Evolutionary conservation across 306 rosid species (phyloP).

Genomic region (Acacia melanoxylon): DNA sequence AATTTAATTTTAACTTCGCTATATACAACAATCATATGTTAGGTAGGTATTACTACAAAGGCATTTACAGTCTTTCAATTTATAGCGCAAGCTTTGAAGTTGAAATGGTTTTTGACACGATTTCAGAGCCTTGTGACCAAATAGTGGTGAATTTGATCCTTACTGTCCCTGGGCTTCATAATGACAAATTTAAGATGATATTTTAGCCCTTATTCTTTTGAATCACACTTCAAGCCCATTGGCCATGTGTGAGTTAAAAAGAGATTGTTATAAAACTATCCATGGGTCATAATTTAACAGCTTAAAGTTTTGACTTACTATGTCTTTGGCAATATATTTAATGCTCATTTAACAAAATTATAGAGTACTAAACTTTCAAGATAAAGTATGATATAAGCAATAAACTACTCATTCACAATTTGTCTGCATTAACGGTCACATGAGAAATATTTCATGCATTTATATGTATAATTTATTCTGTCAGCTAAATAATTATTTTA

Average conservation of each 20-base stretch:
- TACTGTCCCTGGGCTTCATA: background rate
- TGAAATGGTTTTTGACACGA: background rate
- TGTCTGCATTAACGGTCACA: background rate
- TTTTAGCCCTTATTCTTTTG: background rate
- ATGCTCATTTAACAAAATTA: background rate
- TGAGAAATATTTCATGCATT: background rate
- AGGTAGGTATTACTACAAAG: background rate
- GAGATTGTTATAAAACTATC: background rate
- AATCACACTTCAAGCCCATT: background rate
- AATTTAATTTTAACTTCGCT: background rate
- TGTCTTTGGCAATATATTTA: background rate
- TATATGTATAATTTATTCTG: background rate
- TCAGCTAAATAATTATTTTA: background rate
- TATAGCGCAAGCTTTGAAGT: background rate
- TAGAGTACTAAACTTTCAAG: background rate
- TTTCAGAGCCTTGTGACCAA: background rate
- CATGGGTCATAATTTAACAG: background rate
- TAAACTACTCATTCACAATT: background rate
- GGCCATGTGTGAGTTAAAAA: background rate
- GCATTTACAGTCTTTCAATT: background rate
- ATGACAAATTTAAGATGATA: background rate
- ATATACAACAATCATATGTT: background rate
- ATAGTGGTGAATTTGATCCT: background rate
- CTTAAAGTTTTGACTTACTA: background rate
- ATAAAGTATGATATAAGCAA: background rate